Evolutionary conservation across 768 basidiomycete species (phyloP).

Genomic region (Dictyophora rubrovolvata): DNA sequence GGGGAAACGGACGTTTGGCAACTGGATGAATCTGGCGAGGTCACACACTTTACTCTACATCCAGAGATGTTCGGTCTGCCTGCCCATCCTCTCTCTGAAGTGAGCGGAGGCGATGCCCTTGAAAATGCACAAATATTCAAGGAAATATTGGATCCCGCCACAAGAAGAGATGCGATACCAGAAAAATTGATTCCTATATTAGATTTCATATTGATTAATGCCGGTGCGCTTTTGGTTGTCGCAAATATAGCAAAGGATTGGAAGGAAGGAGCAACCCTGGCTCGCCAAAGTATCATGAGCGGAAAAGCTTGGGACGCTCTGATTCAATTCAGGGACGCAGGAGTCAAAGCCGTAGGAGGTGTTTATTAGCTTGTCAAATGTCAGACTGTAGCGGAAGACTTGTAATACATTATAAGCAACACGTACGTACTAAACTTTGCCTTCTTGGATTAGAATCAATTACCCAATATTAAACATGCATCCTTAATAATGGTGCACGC

Average conservation of each 20-base stretch:
- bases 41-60: slow-evolving; percentile 51
- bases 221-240: slow-evolving; percentile 79
- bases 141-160: slow-evolving; percentile 47
- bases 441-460: no score
- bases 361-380: background rate
- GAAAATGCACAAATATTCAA: slow-evolving; percentile 76
- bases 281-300: slow-evolving; percentile 32
- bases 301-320: slow-evolving; percentile 31
- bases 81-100: slow-evolving; percentile 56
- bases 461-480: no score
- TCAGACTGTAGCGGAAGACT: background rate
- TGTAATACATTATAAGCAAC: background rate
- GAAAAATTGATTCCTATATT: slow-evolving; percentile 49
- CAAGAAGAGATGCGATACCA: slow-evolving; percentile 33
- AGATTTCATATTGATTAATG: slow-evolving; percentile 86
- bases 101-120: slow-evolving; percentile 60
- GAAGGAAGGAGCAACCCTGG: slow-evolving; percentile 60
- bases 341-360: background rate
- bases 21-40: slow-evolving; percentile 46
- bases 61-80: slow-evolving; percentile 69
- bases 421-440: background rate
- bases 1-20: slow-evolving; percentile 84
- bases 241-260: slow-evolving; percentile 65
- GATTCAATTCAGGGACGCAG: slow-evolving; percentile 23
- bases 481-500: no score